Conservation (phyloP, 2,329 filamentous ascomycete species). For the Colletotrichum tropicicola region DNA sequence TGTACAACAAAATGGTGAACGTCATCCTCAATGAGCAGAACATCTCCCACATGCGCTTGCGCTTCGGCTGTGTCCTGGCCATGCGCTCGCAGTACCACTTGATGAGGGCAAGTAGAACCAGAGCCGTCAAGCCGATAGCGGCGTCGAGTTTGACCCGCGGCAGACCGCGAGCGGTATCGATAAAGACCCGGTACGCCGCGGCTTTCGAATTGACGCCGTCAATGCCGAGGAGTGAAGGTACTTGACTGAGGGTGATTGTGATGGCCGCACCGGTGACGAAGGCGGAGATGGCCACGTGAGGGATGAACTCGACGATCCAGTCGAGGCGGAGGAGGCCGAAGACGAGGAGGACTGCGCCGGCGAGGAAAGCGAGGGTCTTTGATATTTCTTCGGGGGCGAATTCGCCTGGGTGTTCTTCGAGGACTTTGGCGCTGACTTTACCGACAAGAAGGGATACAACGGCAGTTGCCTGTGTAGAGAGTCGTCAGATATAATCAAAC, state of each 20-base stretch:
- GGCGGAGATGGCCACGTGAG: slow-evolving; percentile 59
- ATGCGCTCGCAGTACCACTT: slow-evolving; percentile 60
- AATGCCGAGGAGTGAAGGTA: slow-evolving; percentile 61
- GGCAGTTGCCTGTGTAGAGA: slow-evolving; percentile 60
- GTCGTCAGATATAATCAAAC: too few relatives aligned
- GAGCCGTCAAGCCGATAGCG: slow-evolving; percentile 75
- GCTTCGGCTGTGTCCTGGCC: slow-evolving; percentile 67
- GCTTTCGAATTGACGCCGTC: slow-evolving; percentile 58
- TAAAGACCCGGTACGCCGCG: slow-evolving; percentile 58
- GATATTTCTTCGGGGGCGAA: slow-evolving; percentile 46
- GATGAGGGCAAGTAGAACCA: slow-evolving; percentile 74
- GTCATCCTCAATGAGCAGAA: slow-evolving; percentile 77
- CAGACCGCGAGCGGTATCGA: slow-evolving; percentile 58
- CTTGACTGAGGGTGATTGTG: slow-evolving; percentile 59
- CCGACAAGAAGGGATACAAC: slow-evolving; percentile 61
- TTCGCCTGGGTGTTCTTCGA: slow-evolving; percentile 42
- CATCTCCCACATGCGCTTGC: slow-evolving; percentile 75
- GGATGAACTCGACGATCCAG: slow-evolving; percentile 64
- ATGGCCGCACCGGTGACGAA: slow-evolving; percentile 64
- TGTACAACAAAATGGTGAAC: slow-evolving; percentile 80
- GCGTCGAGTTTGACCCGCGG: slow-evolving; percentile 69
- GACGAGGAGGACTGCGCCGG: slow-evolving; percentile 57
- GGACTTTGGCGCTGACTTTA: slow-evolving; percentile 50
- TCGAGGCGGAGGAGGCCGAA: slow-evolving; percentile 60
- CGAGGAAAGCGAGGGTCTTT: slow-evolving; percentile 56